phyloP scores from a whole-genome alignment of 345 rosid genomes.

The Dipteronia sinensis region DNA sequence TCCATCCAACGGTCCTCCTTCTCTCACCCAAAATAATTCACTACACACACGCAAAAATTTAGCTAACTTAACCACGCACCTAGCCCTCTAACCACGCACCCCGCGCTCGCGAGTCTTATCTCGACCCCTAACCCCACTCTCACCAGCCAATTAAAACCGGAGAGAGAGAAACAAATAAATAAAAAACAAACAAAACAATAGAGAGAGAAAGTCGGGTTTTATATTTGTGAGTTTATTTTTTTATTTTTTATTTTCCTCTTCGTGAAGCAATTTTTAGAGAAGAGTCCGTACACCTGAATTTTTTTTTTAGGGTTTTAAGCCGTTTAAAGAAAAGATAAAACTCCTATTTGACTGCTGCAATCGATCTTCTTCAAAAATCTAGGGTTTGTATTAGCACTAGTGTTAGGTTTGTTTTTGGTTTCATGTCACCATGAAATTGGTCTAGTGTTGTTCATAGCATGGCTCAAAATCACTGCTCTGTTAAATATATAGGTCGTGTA shows the following conservation, averaged over 20 bases:
- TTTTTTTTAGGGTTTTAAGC: constrained; percentile 26
- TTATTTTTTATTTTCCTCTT: neutral
- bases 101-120: constrained; percentile 24
- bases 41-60: neutral
- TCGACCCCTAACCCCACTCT: constrained; percentile 6
- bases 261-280: constrained; percentile 1
- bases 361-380: constrained; percentile 8
- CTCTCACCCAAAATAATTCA: constrained; percentile 20
- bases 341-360: neutral
- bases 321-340: neutral
- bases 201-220: constrained; percentile 10
- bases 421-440: neutral
- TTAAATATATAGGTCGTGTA: neutral
- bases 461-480: neutral
- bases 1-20: constrained; percentile 33
- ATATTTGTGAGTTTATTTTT: neutral
- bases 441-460: neutral
- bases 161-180: neutral
- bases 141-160: constrained; percentile 27
- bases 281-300: constrained; percentile 18
- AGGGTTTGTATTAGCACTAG: constrained; percentile 10
- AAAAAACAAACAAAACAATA: neutral
- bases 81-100: constrained; percentile 25
- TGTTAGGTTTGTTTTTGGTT: neutral
- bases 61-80: neutral